Evolutionary conservation across 108 stramenopile species (phyloP), one percentile per base, ranked within the genome.

Genomic region (Nitzschia palea): DNA sequence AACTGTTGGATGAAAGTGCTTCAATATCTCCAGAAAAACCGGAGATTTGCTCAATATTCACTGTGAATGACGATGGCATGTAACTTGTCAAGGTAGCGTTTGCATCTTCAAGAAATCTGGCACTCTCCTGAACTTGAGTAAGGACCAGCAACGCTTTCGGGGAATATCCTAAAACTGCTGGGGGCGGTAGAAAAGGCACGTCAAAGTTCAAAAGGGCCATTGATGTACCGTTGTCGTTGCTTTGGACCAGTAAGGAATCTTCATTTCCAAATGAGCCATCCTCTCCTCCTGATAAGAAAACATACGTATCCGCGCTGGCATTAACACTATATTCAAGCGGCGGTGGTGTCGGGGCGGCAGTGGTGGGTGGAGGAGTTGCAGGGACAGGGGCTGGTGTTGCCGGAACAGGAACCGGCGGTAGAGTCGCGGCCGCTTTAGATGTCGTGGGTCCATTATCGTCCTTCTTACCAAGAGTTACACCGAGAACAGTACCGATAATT

Each of bases 221-320:
- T 25, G 54, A 4, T 5, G 54, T 23, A 55, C 30, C 54, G 5
- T 8, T n/a, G 12, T 32, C 28, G 27, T 8, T n/a, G 29, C 20
- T 32, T 32, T 55, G 54, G 12, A 55, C 54, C 30, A 55, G 20
- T n/a, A 55, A 17, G 14, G 29, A 55, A 8, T 25, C 30, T 17
- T 55, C 54, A 29, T 55, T n/a, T 12, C 54, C 54, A 55, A 55
- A 55, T 14, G 54, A 29, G 4, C 54, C 54, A 29, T 5, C 54
- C 3, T 26, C 27, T 14, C 30, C 54, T 9, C 28, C 27, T 9
- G 27, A 4, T 5, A 55, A 14, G 17, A 20, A 31, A 29, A 55
- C 27, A 20, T 28, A 55, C 17, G 54, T 55, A n/a, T 55, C 54
- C 3, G 54, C 54, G 20, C 27, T 14, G 4, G 54, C 54, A 29